Conservation (phyloP, 106 monocot genomes). For the Dendrobium chrysotoxum region DNA sequence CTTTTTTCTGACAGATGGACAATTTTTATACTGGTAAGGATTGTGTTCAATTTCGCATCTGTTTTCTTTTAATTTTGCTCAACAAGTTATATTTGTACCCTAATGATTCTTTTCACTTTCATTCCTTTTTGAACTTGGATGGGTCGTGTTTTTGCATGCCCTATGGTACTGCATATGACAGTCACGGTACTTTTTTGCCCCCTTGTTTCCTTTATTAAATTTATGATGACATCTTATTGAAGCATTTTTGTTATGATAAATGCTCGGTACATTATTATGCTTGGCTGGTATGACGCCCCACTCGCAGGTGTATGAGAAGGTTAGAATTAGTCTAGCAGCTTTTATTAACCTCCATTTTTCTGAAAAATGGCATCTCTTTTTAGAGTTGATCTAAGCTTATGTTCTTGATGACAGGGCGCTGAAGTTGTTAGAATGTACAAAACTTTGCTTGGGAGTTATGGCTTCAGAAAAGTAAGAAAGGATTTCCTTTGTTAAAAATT, state of each 20-base stretch:
- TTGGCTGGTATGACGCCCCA: slow-evolving; percentile 1
- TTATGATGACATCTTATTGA: neutral
- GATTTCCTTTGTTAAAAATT: neutral
- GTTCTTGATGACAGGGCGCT: slow-evolving; percentile 57
- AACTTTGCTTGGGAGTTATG: slow-evolving; percentile 84
- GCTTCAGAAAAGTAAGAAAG: slow-evolving; percentile 78
- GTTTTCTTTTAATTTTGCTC: neutral
- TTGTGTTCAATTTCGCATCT: neutral
- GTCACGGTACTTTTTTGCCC: slow-evolving; percentile 65
- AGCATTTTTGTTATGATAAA: slow-evolving; percentile 8
- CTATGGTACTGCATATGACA: slow-evolving; percentile 13
- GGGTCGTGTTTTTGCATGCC: neutral
- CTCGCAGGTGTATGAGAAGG: slow-evolving; percentile 96
- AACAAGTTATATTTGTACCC: neutral
- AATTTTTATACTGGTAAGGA: slow-evolving; percentile 88
- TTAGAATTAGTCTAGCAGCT: slow-evolving; percentile 13
- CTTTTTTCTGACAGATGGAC: slow-evolving; percentile 76
- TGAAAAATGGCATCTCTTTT: neutral
- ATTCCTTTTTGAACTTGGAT: slow-evolving; percentile 2
- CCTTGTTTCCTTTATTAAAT: slow-evolving; percentile 11
- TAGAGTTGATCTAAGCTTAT: neutral
- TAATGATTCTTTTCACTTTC: neutral
- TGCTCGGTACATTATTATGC: neutral
- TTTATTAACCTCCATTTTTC: neutral
- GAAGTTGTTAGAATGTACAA: slow-evolving; percentile 99